Conservation (phyloP, 2,329 filamentous ascomycete genomes). For the Phialophora macrospora region DNA sequence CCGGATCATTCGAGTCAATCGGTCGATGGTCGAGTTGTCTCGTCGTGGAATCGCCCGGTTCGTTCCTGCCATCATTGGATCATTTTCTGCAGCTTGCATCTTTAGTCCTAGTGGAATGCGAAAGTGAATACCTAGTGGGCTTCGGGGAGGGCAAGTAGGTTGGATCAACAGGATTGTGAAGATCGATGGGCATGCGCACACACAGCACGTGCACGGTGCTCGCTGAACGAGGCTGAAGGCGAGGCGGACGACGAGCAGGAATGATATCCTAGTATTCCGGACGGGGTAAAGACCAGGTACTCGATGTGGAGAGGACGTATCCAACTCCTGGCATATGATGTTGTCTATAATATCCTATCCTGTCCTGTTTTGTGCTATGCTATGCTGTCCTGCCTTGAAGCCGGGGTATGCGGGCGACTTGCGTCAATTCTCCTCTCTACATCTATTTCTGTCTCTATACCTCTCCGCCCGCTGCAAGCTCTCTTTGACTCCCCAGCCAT, state of each 20-base stretch:
- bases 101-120: background rate
- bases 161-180: background rate
- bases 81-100: background rate
- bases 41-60: no score
- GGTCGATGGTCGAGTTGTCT: no score
- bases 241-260: background rate
- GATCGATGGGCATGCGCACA: background rate
- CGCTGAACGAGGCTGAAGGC: background rate
- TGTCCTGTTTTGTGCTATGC: background rate
- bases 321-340: background rate
- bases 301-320: background rate
- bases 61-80: background rate
- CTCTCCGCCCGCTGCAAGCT: constrained; percentile 43
- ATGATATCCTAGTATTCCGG: background rate
- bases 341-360: background rate
- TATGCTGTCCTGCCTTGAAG: background rate
- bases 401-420: background rate
- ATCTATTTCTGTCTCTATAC: background rate
- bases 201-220: background rate
- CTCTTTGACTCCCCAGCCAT: constrained; percentile 72
- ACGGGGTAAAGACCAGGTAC: background rate
- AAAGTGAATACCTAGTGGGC: background rate
- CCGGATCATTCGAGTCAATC: no score
- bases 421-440: background rate
- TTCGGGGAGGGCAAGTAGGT: background rate